Percentiles rank a stretch among this genome's conserved stretches.
phyloP scores from a whole-genome alignment of 1,139 yeast species.

The Saccharomyces hybrid region DNA sequence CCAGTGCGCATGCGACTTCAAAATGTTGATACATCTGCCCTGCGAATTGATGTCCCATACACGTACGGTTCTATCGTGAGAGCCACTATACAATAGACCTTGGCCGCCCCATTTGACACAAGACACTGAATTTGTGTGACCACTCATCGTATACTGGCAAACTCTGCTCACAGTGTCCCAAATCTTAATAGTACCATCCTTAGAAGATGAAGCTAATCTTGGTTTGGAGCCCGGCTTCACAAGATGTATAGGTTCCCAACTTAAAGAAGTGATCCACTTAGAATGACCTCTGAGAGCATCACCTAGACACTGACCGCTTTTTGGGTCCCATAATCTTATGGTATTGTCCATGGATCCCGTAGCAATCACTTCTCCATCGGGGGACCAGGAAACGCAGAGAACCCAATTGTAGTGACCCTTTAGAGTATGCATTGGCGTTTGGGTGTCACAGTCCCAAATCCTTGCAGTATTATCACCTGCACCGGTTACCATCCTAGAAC shows the following conservation, averaged over 20 bases:
- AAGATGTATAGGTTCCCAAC: conserved; percentile 93
- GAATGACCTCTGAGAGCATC: conserved; percentile 69
- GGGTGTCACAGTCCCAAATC: conserved; percentile 95
- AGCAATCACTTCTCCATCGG: conserved; percentile 84
- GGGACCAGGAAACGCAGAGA: conserved; percentile 85
- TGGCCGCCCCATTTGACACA: conserved; percentile 96
- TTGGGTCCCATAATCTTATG: conserved; percentile 78
- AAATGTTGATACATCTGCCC: conserved; percentile 71
- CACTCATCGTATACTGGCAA: conserved; percentile 66
- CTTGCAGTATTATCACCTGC: conserved; percentile 98
- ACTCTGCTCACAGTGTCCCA: conserved; percentile 82
- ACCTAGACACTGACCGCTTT: conserved; percentile 68
- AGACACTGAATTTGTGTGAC: conserved; percentile 83
- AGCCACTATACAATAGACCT: conserved; percentile 76
- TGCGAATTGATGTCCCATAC: conserved; percentile 75
- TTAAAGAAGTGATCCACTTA: conserved; percentile 81
- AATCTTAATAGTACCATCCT: conserved; percentile 80
- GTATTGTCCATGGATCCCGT: conserved; percentile 96
- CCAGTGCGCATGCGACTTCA: conserved; percentile 95
- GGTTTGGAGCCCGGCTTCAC: conserved; percentile 59
- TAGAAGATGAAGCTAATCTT: conserved; percentile 77
- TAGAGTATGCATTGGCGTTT: conserved; percentile 76
- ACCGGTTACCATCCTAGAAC: conserved; percentile 85
- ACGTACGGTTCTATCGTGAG: conserved; percentile 90
- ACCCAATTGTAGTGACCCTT: conserved; percentile 93